Evolutionary conservation across 495 filamentous ascomycete species (phyloP), one percentile per base, ranked within the genome.

Genomic region (Penicillium maclennaniae): DNA sequence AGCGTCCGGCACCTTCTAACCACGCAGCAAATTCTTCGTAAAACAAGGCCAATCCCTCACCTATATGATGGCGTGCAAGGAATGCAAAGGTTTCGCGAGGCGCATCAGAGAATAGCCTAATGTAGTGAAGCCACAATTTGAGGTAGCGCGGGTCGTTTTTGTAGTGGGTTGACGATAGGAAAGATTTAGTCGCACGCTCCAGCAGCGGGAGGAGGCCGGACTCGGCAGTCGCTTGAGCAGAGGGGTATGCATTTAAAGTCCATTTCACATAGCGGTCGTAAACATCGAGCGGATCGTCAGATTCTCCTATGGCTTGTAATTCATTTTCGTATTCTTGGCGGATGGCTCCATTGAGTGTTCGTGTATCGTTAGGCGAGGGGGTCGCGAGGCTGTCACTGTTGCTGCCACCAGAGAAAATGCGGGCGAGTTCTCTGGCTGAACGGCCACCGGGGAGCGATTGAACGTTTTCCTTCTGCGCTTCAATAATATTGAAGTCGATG

Each of bases 231-330:
- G 90, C 89, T 70, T 96, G 91, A 12, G 92, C 89, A 3, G 92
- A 91, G 0, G 93, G 95, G 61, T 97, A 97, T 14, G 92, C 89
- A 64, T 95, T 89, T 16, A 97, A 72, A 0, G 91, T 95, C 93
- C 93, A 98, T 69, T 89, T 88, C 21, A 97, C 89, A 62, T 98
- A 98, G 66, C 95, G 86, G 60, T 97, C 92, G 71, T 91, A 98
- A 42, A 97, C 80, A 63, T 97, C 95, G 31, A 98, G 83, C 3
- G 93, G 93, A 62, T 98, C 93, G 61, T 98, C 93, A 6, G 88
- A 88, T 64, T 97, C 93, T 53, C 80, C 77, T 43, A 95, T 85
- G 25, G 74, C 79, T 23, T 79, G 73, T 6, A 98, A 69, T 67
- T 98, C 93, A 9, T 81, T 77, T 68, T 98, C 95, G 60, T 86